Evolutionary conservation across 208 protist species (phyloP), one percentile per base, ranked within the genome.

Genomic region (Leptomonas pyrrhocoris): DNA sequence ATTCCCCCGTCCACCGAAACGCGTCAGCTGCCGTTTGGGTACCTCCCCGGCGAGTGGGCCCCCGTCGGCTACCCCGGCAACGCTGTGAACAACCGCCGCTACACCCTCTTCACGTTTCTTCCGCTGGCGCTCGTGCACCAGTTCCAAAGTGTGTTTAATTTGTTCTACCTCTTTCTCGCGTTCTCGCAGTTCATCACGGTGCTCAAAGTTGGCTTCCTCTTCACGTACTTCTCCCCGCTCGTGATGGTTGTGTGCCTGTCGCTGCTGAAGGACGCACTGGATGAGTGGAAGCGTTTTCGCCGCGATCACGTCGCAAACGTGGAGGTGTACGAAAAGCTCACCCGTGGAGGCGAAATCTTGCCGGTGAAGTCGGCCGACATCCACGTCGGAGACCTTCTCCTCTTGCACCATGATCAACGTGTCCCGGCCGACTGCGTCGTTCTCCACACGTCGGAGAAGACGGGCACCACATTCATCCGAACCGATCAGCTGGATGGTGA

Each of bases 401-500:
- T 94, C 4, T 75, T 99, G 13, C 88, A 96, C 40, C 86, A 88
- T 15, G 92, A 98, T 42, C 87, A 98, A 58, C 92, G 98, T 48
- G 96, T 99, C 13, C 98, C 98, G 8, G 97, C 98, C 0, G 98
- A 99, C 79, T 95, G 98, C 74, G 71, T 99, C 11, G 84, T 99
- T 21, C 68, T 99, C 6, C 89, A 95, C 72, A 99, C 98, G 11
- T 95, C 91, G 1, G 98, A 99, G 34, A 89, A 91, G 40, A 91
- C 42, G 38, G 99, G 98, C 21, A 93, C 94, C 0, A 96, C 83
- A 53, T 99, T 99, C 72, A 90, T 99, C 23, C 92, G 98, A 65
- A 99, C 98, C 0, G 98, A 99, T 74, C 98, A 99, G 80, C 84
- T 99, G 1, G 98, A 99, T 78, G 98, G 99, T 21, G 98, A 99